Evolutionary conservation across 805 yeast genomes (phyloP).

Genomic region (Candida methanosorbosa): DNA sequence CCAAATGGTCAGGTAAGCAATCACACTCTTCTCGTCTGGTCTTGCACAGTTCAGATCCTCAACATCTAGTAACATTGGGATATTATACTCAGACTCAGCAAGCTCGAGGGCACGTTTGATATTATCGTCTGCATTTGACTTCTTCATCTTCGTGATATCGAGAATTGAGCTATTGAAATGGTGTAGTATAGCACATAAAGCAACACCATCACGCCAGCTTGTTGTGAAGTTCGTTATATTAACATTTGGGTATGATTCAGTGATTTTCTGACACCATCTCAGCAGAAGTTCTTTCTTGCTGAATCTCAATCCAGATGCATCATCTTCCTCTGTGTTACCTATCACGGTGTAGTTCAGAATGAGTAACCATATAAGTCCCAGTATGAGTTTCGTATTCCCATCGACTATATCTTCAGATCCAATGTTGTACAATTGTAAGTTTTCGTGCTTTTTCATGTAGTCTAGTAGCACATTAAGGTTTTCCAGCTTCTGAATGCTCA

Average conservation of each 20-base stretch:
- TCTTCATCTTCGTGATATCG: slow-evolving; percentile 22
- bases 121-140: slow-evolving; percentile 20
- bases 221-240: slow-evolving; percentile 39
- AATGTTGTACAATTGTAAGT: slow-evolving; percentile 32
- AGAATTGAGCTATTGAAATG: slow-evolving; percentile 32
- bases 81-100: slow-evolving; percentile 35
- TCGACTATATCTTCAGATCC: slow-evolving; percentile 42
- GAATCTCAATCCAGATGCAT: slow-evolving; percentile 5
- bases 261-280: slow-evolving; percentile 45
- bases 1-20: slow-evolving; percentile 53
- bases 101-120: slow-evolving; percentile 28
- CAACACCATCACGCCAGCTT: slow-evolving; percentile 45
- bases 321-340: slow-evolving; percentile 1
- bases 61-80: slow-evolving; percentile 43
- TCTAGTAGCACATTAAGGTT: slow-evolving; percentile 34
- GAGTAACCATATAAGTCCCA: slow-evolving; percentile 43
- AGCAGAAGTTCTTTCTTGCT: slow-evolving; percentile 31
- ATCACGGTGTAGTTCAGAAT: slow-evolving; percentile 30
- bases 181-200: slow-evolving; percentile 38
- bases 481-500: slow-evolving; percentile 37
- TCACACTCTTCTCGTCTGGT: slow-evolving; percentile 55
- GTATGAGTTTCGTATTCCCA: slow-evolving; percentile 35
- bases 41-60: slow-evolving; percentile 40
- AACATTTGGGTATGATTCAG: slow-evolving; percentile 25
- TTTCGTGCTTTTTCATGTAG: slow-evolving; percentile 29